Evolutionary conservation across 2,329 filamentous ascomycete species (phyloP), one percentile per base, ranked within the genome.

Genomic region (Penicillium capsulatum): DNA sequence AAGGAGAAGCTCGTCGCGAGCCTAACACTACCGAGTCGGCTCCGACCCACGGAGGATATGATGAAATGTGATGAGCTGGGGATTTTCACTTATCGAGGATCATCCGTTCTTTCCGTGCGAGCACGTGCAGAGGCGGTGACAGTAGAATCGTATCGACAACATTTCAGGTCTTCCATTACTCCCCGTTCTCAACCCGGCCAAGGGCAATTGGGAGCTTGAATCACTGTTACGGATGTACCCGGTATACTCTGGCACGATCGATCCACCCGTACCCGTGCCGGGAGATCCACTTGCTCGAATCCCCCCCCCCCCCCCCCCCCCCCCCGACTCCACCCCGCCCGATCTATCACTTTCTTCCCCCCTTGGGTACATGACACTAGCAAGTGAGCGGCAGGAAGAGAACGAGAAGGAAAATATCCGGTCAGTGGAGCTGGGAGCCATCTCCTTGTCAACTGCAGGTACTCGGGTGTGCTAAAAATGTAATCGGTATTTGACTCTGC

Each of bases 121-220:
- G n/a, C n/a, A 51, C 39, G 42, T 49, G 45, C 16, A 37, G 37
- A 17, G 48, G 49, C 45, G 49, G 47, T 50, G 40, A 51, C 39
- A 22, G n/a, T 15, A 10, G 16, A 14, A 17, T 38, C 19, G 30
- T 14, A 38, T 14, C 13, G 19, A 17, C 6, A 20, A 33, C 22
- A n/a, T 15, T 33, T 19, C 29, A 14, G 33, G 7, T n/a, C 26
- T 14, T 11, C 16, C 15, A 26, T 11, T 11, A n/a, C n/a, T n/a
- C n/a, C n/a, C n/a, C n/a, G n/a, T n/a, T 22, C 19, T 9, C 19
- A 22, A 22, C 9, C 19, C 9, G 9, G 19, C 9, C 19, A 5
- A 22, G 5, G 19, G 9, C 9, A 5, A 22, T 22, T 22, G 19
- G 19, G 19, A 22, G 19, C 11, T 17, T 29, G 7, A 28, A 7